These are phyloP conservation scores for Cladosporium sp. DNA, from an alignment of 2,329 filamentous ascomycete genomes.

Conservation along the genomic window DNA sequence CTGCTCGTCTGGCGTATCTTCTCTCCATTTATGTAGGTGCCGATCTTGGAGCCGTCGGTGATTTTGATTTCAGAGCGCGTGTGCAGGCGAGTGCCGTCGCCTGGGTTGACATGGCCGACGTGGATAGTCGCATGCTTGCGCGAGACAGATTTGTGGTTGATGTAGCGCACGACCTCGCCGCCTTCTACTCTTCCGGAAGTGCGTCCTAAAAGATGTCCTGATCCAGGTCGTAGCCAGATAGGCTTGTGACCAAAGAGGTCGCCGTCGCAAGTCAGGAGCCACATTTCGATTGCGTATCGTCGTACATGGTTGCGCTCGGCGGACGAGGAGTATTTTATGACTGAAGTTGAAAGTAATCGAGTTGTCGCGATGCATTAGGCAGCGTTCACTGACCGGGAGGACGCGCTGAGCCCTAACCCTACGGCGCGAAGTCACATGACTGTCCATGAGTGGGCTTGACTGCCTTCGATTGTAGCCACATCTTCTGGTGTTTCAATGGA, in stretches of 20 bases:
- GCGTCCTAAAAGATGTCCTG: constrained; percentile 81
- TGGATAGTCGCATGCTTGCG: constrained; percentile 81
- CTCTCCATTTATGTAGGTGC: constrained; percentile 74
- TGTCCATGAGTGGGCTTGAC: not conserved
- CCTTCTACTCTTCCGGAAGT: constrained; percentile 58
- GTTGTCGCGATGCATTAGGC: not conserved
- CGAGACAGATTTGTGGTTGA: constrained; percentile 81
- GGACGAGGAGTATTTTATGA: not conserved
- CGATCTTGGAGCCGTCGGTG: constrained; percentile 82
- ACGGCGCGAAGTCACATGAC: not conserved
- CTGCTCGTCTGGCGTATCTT: constrained; percentile 63
- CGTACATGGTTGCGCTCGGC: not conserved
- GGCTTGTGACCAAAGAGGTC: constrained; percentile 53
- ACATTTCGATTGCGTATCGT: constrained; percentile 41
- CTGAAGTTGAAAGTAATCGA: not conserved
- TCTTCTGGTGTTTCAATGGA: not conserved
- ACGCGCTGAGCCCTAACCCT: not conserved
- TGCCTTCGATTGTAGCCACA: not conserved
- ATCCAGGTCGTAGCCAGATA: constrained; percentile 82
- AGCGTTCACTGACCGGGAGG: not conserved
- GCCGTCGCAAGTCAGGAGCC: constrained; percentile 57
- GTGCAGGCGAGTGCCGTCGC: constrained; percentile 59
- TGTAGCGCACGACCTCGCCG: constrained; percentile 57
- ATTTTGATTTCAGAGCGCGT: constrained; percentile 70
- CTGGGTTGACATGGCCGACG: constrained; percentile 64